These are phyloP conservation scores for Trichoderma sp. DNA, from an alignment of 2,329 filamentous ascomycete genomes.

Conservation along the genomic window DNA sequence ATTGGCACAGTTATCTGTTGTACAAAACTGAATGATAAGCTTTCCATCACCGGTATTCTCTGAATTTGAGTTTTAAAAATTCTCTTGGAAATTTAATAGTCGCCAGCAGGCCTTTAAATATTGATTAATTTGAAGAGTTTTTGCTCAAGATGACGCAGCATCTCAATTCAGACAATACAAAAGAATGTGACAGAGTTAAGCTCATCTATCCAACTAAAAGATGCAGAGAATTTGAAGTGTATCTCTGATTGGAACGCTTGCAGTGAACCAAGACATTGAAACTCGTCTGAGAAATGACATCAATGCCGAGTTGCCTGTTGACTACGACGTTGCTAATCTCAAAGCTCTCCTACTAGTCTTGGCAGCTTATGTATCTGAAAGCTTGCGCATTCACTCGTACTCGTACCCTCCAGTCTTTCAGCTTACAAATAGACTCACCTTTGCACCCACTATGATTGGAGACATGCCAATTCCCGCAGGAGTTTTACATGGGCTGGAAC, in stretches of 20 bases:
- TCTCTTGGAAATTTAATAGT: not conserved
- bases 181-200: not conserved
- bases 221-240: not conserved
- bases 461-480: not conserved
- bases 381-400: not conserved
- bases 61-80: not conserved
- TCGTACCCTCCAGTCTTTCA: not conserved
- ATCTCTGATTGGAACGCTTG: not conserved
- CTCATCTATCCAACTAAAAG: not conserved
- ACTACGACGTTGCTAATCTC: not conserved
- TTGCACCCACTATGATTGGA: not conserved
- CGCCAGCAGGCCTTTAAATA: not conserved
- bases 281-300: not conserved
- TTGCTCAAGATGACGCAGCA: not conserved
- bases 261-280: not conserved
- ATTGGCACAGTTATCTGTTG: not conserved
- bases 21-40: not conserved
- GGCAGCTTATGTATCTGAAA: not conserved
- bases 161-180: not conserved
- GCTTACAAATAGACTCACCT: not conserved
- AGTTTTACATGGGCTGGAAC: not conserved
- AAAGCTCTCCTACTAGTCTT: not conserved
- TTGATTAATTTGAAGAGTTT: not conserved
- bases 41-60: not conserved
- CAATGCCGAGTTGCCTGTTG: not conserved